Base-by-base conservation (phyloP, 2,329 filamentous ascomycete species). In the Claviceps sorghi region DNA sequence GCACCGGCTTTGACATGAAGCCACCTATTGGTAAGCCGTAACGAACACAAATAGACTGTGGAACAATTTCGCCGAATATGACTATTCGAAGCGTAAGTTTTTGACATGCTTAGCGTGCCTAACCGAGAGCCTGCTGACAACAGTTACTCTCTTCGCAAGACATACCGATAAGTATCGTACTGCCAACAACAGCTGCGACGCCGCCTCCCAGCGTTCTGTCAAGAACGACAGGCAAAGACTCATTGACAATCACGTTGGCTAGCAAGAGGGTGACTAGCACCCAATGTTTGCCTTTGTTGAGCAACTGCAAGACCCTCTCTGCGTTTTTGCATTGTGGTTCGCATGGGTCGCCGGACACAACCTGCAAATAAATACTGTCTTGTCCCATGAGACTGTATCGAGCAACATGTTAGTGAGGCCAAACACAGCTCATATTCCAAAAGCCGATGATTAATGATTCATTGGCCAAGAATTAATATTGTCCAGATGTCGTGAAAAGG, bases 231-330 rank as follows among this genome's bases (percentile, higher is more conserved):
- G 93, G 93, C 15, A 96, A 75, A 2, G 91, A 94, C 70, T 97
- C 93, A 67, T 98, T 97, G 58, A 94, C 95, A 61, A 98, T 94
- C 64, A 98, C 93, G 67, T 98, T 98, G 67, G 89, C 89, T 52
- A 98, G 74, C 8, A 98, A 78, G 29, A 98, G 72, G 2, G 93
- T 97, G 51, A 98, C 93, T 53, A 98, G 74, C 21, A 98, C 91
- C 93, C 93, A 98, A 69, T 98, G 93, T 67, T 98, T 98, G 61
- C 93, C 93, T 61, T 80, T 85, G 58, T 88, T 82, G 52, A 98
- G 71, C 30, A 98, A 73, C 44, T 81, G 76, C 59, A 93, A 76
- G 11, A 98, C 93, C 57, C 81, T 84, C 53, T 78, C 79, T 0
- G 93, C 93, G 64, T 96, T 88, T 64, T 82, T 88, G 62, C 83